Conservation (phyloP, 192 early-diverging fungal species). For the Coemansia sp. region DNA sequence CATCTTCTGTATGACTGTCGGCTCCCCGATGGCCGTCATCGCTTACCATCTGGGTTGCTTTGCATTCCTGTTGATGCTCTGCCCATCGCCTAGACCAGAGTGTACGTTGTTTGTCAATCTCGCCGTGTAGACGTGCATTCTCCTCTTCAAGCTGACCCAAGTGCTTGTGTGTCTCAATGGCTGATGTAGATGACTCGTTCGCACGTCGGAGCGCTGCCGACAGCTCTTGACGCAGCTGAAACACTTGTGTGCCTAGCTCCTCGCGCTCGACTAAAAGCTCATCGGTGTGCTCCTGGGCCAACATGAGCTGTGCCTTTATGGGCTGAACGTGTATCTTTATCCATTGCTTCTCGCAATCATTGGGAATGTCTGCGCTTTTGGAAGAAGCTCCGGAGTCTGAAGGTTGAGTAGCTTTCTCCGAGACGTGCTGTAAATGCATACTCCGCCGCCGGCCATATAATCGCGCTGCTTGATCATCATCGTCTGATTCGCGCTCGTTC, state of each 20-base stretch:
- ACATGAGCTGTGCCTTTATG: conserved; percentile 28
- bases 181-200: conserved; percentile 10
- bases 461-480: conserved; percentile 11
- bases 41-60: not conserved
- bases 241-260: conserved; percentile 26
- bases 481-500: not conserved
- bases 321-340: conserved; percentile 31
- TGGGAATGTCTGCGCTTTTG: not conserved
- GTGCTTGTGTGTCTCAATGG: conserved; percentile 17
- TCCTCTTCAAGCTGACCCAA: conserved; percentile 35
- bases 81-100: conserved; percentile 37
- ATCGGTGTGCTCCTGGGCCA: conserved; percentile 41
- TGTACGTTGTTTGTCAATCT: conserved; percentile 32
- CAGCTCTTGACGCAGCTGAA: conserved; percentile 27
- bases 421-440: conserved; percentile 15
- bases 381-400: not conserved
- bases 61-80: conserved; percentile 27
- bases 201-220: conserved; percentile 28
- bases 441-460: conserved; percentile 40
- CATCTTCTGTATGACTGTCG: conserved; percentile 20
- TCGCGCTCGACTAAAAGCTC: conserved; percentile 44
- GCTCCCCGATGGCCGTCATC: conserved; percentile 1
- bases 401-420: not conserved
- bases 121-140: conserved; percentile 18
- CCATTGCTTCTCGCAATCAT: conserved; percentile 33